Evolutionary conservation across 805 yeast genomes (phyloP).

Genomic region (Lachancea meyersii): DNA sequence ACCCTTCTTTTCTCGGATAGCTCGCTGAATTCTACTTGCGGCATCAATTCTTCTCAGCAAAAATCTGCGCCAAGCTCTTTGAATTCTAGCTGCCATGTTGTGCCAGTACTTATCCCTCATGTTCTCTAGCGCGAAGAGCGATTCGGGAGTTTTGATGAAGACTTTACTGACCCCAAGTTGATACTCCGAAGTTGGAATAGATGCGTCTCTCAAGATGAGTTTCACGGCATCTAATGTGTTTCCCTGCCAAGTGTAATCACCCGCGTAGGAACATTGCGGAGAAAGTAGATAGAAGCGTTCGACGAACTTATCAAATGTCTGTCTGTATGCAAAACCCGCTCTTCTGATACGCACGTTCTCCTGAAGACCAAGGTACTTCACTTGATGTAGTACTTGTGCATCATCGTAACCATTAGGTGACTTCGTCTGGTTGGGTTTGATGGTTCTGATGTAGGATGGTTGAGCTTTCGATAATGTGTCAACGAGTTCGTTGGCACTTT

Average conservation of each 20-base stretch:
- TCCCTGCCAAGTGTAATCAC: constrained; percentile 63
- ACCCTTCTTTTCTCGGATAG: constrained; percentile 73
- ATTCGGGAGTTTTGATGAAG: constrained; percentile 94
- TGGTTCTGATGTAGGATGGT: constrained; percentile 95
- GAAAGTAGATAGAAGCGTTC: constrained; percentile 88
- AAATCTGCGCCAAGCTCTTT: constrained; percentile 91
- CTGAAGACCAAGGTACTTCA: constrained; percentile 90
- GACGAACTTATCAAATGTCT: constrained; percentile 91
- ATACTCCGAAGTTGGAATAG: constrained; percentile 73
- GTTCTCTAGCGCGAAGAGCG: constrained; percentile 88
- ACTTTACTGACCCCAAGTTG: constrained; percentile 91
- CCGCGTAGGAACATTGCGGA: constrained; percentile 87
- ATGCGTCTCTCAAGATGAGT: constrained; percentile 49
- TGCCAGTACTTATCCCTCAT: constrained; percentile 98
- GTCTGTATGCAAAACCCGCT: constrained; percentile 98
- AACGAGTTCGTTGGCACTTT: constrained; percentile 83
- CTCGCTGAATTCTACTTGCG: constrained; percentile 72
- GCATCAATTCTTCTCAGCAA: constrained; percentile 77
- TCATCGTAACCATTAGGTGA: constrained; percentile 86
- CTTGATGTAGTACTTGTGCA: constrained; percentile 87
- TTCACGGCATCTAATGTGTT: constrained; percentile 49
- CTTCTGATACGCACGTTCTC: constrained; percentile 96
- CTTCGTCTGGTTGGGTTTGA: constrained; percentile 92
- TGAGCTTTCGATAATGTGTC: constrained; percentile 84
- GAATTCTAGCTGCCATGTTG: constrained; percentile 95